phyloP scores from a whole-genome alignment of 2,329 filamentous ascomycete genomes.

The Trematosphaeria pertusa region DNA sequence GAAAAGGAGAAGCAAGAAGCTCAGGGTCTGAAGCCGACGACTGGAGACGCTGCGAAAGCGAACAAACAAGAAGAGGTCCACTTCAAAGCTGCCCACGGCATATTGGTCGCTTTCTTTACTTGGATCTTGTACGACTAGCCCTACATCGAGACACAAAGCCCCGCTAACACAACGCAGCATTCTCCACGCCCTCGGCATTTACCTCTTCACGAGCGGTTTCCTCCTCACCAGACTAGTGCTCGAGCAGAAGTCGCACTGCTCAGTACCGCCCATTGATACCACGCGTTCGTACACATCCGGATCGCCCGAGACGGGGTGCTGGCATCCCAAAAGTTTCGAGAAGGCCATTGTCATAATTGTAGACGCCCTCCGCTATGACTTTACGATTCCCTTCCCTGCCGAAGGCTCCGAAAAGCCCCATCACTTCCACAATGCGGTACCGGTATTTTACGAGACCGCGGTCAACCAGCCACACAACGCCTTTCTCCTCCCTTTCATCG shows the following conservation, averaged over 20 bases:
- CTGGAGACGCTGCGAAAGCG: constrained; percentile 35
- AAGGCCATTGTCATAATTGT: constrained; percentile 90
- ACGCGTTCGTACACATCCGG: constrained; percentile 45
- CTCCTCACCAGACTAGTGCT: constrained; percentile 84
- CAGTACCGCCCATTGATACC: constrained; percentile 71
- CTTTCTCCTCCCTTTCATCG: constrained; percentile 92
- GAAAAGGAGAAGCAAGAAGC: constrained; percentile 42
- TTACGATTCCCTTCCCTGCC: constrained; percentile 79
- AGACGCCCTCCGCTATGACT: constrained; percentile 95
- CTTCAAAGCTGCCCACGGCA: constrained; percentile 61
- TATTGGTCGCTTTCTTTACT: constrained; percentile 69
- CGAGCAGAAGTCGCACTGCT: constrained; percentile 79
- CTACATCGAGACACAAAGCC: background rate
- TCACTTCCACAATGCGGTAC: constrained; percentile 86
- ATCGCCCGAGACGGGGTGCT: constrained; percentile 73
- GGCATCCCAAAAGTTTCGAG: constrained; percentile 93
- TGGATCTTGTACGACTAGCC: constrained; percentile 63
- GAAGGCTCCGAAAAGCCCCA: constrained; percentile 58
- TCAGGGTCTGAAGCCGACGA: constrained; percentile 33
- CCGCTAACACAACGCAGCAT: constrained; percentile 52
- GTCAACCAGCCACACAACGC: constrained; percentile 77
- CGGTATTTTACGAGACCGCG: constrained; percentile 85
- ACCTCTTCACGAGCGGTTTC: constrained; percentile 94
- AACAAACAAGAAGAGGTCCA: constrained; percentile 54
- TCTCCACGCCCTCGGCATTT: constrained; percentile 81